These are phyloP conservation scores for Rhodotorula sp. DNA, from an alignment of 1,284 basidiomycete species.

Conservation along the genomic window DNA sequence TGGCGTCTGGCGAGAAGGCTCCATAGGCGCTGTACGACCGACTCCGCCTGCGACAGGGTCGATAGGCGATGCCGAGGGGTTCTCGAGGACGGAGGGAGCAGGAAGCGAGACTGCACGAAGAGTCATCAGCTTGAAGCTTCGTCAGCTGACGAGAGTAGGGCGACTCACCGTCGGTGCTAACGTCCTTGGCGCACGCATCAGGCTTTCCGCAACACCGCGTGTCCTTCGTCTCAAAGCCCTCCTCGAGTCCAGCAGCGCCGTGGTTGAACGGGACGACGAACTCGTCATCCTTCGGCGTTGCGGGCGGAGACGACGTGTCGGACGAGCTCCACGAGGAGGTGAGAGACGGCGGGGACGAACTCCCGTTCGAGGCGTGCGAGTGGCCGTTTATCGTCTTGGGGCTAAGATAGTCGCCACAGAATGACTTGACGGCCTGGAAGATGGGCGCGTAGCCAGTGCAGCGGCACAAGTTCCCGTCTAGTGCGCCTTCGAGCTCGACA, in stretches of 20 bases:
- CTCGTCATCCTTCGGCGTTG: slow-evolving; percentile 14
- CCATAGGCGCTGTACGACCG: slow-evolving; percentile 21
- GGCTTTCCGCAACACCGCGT: slow-evolving; percentile 6
- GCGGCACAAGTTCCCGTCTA: slow-evolving; percentile 50
- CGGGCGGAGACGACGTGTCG: neutral
- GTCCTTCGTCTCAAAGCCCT: neutral
- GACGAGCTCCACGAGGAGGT: neutral
- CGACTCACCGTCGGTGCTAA: slow-evolving; percentile 27
- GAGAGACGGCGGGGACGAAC: neutral
- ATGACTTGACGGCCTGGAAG: slow-evolving; percentile 43
- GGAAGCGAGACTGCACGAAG: slow-evolving; percentile 21
- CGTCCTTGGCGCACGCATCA: neutral
- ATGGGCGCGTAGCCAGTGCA: slow-evolving; percentile 43
- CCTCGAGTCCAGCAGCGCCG: slow-evolving; percentile 12
- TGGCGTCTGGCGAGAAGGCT: slow-evolving; percentile 2
- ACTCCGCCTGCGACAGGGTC: slow-evolving; percentile 13
- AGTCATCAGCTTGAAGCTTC: no score
- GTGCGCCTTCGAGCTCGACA: slow-evolving; percentile 47
- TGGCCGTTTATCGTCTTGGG: neutral
- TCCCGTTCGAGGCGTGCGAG: neutral
- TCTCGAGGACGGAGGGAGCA: slow-evolving; percentile 11
- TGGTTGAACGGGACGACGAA: slow-evolving; percentile 39
- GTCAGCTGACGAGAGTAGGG: no score
- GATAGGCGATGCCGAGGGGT: slow-evolving; percentile 15
- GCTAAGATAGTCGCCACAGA: slow-evolving; percentile 39